Percentiles rank a stretch among this genome's conserved stretches.
phyloP scores from a whole-genome alignment of 257 asterid species.

The Solanum gandarillasii region DNA sequence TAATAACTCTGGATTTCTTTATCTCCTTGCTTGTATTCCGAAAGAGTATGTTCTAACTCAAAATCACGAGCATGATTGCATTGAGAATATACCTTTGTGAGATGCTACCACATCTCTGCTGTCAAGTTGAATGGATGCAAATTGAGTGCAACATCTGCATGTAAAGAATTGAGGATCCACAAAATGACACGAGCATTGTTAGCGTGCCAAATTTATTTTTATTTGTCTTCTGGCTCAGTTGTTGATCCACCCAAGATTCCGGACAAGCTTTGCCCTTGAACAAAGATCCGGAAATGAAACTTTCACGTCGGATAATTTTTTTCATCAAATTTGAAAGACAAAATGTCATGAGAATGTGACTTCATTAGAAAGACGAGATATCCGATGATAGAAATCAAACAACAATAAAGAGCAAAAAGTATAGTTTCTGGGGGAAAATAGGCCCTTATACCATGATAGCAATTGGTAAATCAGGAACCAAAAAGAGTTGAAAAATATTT shows the following conservation, averaged over 20 bases:
- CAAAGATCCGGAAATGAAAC: not conserved
- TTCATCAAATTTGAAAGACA: not conserved
- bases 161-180: not conserved
- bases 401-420: not conserved
- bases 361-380: no score
- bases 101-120: no score
- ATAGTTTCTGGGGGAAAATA: not conserved
- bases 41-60: not conserved
- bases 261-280: not conserved
- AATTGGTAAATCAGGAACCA: not conserved
- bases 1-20: not conserved
- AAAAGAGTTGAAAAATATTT: not conserved
- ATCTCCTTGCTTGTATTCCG: no score
- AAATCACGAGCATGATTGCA: not conserved
- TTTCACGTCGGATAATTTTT: no score
- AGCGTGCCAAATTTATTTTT: not conserved
- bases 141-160: not conserved
- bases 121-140: not conserved
- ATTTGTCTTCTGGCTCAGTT: not conserved
- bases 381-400: not conserved
- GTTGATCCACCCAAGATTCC: not conserved
- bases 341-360: not conserved
- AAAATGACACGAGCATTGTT: not conserved
- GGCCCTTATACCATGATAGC: not conserved
- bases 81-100: no score